Conservation (phyloP, 805 yeast species). For the Saccharomyces eubayanus region DNA sequence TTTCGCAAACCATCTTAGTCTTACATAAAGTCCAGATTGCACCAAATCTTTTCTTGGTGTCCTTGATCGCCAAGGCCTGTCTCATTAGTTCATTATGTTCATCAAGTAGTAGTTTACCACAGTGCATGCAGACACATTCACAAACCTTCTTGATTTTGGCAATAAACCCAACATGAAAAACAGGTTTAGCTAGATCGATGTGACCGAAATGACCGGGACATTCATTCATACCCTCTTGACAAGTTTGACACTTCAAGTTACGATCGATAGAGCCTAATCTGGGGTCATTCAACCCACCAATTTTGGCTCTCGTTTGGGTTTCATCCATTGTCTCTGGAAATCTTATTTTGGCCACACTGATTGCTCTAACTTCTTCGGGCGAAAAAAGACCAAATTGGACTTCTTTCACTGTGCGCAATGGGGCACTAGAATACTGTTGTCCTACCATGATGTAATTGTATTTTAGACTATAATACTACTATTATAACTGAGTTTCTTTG, state of each 20-base stretch:
- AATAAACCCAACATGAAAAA: slow-evolving; percentile 92
- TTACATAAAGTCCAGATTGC: slow-evolving; percentile 94
- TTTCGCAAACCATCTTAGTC: slow-evolving; percentile 91
- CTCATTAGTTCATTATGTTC: slow-evolving; percentile 66
- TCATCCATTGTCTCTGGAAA: slow-evolving; percentile 99
- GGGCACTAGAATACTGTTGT: slow-evolving; percentile 96
- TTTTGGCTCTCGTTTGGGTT: slow-evolving; percentile 86
- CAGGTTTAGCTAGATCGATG: slow-evolving; percentile 96
- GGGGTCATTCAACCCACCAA: slow-evolving; percentile 96
- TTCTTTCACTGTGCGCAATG: slow-evolving; percentile 93
- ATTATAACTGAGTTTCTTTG: not conserved
- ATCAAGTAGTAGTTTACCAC: slow-evolving; percentile 88
- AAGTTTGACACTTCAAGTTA: slow-evolving; percentile 95
- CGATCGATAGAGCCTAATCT: slow-evolving; percentile 95
- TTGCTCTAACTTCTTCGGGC: slow-evolving; percentile 95
- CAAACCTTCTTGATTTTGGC: slow-evolving; percentile 89
- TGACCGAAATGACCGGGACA: slow-evolving; percentile 99
- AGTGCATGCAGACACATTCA: slow-evolving; percentile 97
- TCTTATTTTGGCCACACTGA: slow-evolving; percentile 94
- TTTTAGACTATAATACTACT: not conserved
- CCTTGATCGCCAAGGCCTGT: slow-evolving; percentile 79
- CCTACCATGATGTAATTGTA: slow-evolving; percentile 31
- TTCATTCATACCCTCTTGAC: slow-evolving; percentile 98
- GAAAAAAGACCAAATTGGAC: slow-evolving; percentile 97
- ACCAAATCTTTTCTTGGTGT: slow-evolving; percentile 91